A percentile compares a stretch with the other conserved stretches of the same genome.
phyloP scores from a whole-genome alignment of 1,284 basidiomycete genomes.

The Microbotryum lychnidis-dioicae region DNA sequence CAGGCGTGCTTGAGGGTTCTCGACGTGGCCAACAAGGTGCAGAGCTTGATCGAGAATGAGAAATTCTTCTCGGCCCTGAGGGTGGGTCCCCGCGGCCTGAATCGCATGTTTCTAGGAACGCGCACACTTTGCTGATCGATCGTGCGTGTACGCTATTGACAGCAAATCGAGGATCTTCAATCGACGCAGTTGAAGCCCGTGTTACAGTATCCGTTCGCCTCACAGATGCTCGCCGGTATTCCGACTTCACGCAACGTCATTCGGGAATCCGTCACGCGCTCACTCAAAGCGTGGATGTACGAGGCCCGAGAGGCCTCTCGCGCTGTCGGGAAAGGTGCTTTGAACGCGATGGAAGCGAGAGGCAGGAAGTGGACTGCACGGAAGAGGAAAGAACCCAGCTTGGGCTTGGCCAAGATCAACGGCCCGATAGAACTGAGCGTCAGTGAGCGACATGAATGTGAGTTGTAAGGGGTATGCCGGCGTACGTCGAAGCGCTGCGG shows the following conservation, averaged over 20 bases:
- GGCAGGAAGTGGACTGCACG: conserved; percentile 74
- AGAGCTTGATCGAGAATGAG: conserved; percentile 77
- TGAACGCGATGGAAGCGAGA: conserved; percentile 81
- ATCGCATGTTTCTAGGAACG: conserved; percentile 23
- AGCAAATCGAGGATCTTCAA: conserved; percentile 91
- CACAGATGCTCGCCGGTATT: conserved; percentile 80
- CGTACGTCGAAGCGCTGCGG: conserved; percentile 5
- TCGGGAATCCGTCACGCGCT: conserved; percentile 84
- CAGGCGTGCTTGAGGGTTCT: conserved; percentile 86
- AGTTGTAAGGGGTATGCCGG: conserved; percentile 37
- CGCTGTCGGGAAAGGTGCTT: conserved; percentile 75
- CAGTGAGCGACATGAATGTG: conserved; percentile 90
- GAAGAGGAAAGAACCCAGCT: conserved; percentile 35
- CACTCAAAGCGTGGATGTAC: conserved; percentile 94
- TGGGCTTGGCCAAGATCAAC: conserved; percentile 71
- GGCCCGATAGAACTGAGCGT: conserved; percentile 89
- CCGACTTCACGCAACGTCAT: conserved; percentile 83
- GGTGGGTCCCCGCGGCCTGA: conserved; percentile 51
- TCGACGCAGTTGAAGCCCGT: conserved; percentile 80
- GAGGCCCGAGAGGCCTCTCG: conserved; percentile 85
- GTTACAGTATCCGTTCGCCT: conserved; percentile 87
- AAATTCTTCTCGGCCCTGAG: conserved; percentile 90
- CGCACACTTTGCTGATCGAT: background rate
- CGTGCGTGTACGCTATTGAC: conserved; percentile 13
- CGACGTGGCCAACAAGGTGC: conserved; percentile 89